Base-by-base conservation (phyloP, 805 yeast species). In the Lipomyces kockii region DNA sequence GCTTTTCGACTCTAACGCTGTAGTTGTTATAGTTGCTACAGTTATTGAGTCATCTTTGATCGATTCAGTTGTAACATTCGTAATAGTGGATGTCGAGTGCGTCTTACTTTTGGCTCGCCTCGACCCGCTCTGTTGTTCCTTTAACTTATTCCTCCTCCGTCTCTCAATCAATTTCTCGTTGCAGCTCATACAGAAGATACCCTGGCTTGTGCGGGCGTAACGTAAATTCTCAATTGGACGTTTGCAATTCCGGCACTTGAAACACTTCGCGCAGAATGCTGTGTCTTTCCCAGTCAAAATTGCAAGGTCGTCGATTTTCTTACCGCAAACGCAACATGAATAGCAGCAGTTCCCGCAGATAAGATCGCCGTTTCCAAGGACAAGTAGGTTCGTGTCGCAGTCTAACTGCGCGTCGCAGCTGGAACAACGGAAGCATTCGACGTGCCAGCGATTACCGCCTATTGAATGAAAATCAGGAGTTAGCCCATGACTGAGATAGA, bases 381-480 rank as follows among this genome's bases (percentile, higher is more conserved):
- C 98, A 62, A 95, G 81, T 78, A 95, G 91, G 78, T 93, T 93
- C 29, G 96, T 89, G 74, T 92, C 89, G 70, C 96, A 90, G 32
- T 97, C 97, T 64, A 95, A 80, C 49, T 88, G 84, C 73, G 86
- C 84, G 49, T 85, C 82, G 78, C 99, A 95, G 72, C 89, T 89
- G 63, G 96, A 89, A 79, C 99, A 95, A 58, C 87, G 84, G 79
- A 95, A 95, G 79, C 99, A 95, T 70, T 89, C 85, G 65, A 92
- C 89, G 78, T 95, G 99, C 99, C 99, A 95, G 71, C 97, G 86
- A 76, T 92, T 94, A 34, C 90, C 96, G 29, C 97, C 97, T 60
- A 64, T 51, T 51, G 62, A 35, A n/a, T n/a, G n/a, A 55, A 20
- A 25, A 12, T 8, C 34, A 27, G 4, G 0, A 11, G 39, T 37